A percentile compares a stretch with the other conserved stretches of the same genome.
phyloP scores from a whole-genome alignment of 345 rosid species.

The Tarenaya hassleriana region DNA sequence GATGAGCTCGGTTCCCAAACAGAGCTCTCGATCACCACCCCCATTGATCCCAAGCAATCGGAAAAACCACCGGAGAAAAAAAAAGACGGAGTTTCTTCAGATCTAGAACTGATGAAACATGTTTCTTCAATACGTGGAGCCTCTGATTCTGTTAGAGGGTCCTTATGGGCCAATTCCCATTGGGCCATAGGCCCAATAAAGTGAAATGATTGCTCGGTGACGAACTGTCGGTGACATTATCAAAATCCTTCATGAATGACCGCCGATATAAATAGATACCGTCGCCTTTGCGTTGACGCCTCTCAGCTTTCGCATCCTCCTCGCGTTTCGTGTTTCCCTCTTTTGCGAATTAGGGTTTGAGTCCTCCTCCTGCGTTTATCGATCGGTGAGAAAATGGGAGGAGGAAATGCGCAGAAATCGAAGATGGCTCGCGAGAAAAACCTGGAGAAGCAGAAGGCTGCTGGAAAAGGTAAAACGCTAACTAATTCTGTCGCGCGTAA shows the following conservation, averaged over 20 bases:
- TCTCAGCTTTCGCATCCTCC: neutral
- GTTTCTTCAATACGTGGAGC: neutral
- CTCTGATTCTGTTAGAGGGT: neutral
- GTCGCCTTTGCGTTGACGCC: neutral
- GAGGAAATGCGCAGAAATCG: constrained; percentile 50
- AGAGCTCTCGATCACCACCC: constrained; percentile 54
- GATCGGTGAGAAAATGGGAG: constrained; percentile 38
- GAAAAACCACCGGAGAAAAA: constrained; percentile 11
- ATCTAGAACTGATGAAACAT: constrained; percentile 1
- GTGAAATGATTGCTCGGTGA: no score
- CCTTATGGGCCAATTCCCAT: neutral
- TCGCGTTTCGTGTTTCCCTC: neutral
- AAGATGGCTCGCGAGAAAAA: constrained; percentile 47
- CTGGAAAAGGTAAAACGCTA: constrained; percentile 23
- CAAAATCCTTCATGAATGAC: neutral
- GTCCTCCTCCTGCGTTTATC: constrained; percentile 13
- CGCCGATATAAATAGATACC: neutral
- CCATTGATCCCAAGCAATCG: constrained; percentile 40
- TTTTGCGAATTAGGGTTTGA: constrained; percentile 27
- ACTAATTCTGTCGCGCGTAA: neutral
- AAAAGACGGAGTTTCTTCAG: neutral
- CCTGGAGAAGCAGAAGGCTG: constrained; percentile 43
- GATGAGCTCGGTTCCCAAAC: constrained; percentile 66
- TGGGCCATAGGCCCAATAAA: neutral
- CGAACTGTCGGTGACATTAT: constrained; percentile 10